A percentile compares a stretch with the other conserved stretches of the same genome.
Conservation (phyloP, 139 green algal species). For the Deuterostichococcus epilithicus region DNA sequence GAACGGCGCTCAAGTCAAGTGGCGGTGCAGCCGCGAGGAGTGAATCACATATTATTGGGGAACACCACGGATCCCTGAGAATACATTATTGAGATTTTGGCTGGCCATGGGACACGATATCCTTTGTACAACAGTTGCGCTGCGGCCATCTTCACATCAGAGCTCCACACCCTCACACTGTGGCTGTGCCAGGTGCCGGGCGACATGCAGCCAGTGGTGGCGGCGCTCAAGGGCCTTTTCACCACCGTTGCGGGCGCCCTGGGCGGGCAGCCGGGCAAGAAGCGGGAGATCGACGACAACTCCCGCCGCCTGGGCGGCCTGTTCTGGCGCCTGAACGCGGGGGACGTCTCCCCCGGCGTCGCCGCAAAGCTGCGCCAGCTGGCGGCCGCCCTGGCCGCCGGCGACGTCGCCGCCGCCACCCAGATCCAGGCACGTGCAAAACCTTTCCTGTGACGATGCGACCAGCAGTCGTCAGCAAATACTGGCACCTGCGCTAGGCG, state of each 20-base stretch:
- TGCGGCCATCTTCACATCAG: too few species aligned
- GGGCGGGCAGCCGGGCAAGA: slow-evolving; percentile 50
- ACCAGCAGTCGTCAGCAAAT: background rate
- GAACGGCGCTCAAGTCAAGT: background rate
- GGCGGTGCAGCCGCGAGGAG: background rate
- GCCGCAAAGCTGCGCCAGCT: slow-evolving; percentile 75
- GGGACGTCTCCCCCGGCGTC: slow-evolving; percentile 49
- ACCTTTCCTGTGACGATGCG: slow-evolving; percentile 6
- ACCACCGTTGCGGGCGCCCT: slow-evolving; percentile 35
- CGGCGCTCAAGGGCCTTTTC: slow-evolving; percentile 68
- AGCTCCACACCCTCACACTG: too few species aligned
- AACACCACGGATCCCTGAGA: background rate
- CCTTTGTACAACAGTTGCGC: too few species aligned
- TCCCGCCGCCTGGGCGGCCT: slow-evolving; percentile 80
- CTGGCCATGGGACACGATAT: too few species aligned
- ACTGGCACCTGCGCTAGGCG: too few species aligned
- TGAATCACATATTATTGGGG: background rate
- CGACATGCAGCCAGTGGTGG: slow-evolving; percentile 61
- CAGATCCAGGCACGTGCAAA: slow-evolving; percentile 47
- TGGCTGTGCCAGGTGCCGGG: slow-evolving; percentile 27
- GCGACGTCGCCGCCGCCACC: slow-evolving; percentile 73
- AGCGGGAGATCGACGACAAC: slow-evolving; percentile 95
- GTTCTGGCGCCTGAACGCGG: slow-evolving; percentile 85
- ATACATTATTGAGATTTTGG: too few species aligned
- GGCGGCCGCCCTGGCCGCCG: slow-evolving; percentile 67